Conservation (phyloP, 2,329 filamentous ascomycete species). For the Botrytis fabae region DNA sequence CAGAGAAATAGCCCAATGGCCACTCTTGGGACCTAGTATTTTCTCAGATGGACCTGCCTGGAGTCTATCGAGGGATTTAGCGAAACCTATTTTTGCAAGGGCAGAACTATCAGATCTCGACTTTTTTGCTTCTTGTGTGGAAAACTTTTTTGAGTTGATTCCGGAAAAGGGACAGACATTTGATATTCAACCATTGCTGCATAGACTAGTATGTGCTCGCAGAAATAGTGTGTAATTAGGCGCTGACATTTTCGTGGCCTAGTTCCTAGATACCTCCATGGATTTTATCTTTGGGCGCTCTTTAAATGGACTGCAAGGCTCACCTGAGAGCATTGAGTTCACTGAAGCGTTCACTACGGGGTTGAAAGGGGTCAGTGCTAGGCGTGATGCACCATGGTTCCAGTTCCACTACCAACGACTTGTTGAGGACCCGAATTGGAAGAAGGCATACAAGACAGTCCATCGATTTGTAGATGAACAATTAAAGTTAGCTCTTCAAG, state of each 20-base stretch:
- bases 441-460: constrained; percentile 4
- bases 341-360: constrained; percentile 5
- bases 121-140: background rate
- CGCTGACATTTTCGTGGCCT: background rate
- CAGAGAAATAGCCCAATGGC: constrained; percentile 46
- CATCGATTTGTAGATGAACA: constrained; percentile 22
- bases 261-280: constrained; percentile 18
- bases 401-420: background rate
- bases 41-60: constrained; percentile 20
- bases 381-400: constrained; percentile 5
- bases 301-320: background rate
- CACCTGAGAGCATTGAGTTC: constrained; percentile 7
- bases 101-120: constrained; percentile 17
- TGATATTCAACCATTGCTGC: constrained; percentile 18
- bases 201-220: constrained; percentile 9
- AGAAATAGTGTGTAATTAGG: background rate
- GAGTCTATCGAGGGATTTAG: constrained; percentile 17
- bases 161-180: constrained; percentile 11
- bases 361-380: background rate
- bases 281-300: constrained; percentile 19
- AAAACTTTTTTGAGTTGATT: constrained; percentile 5
- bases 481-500: constrained; percentile 23
- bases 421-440: background rate
- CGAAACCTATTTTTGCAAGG: constrained; percentile 20
- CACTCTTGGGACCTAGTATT: constrained; percentile 10